Percentiles rank a stretch among this genome's conserved stretches.
These are phyloP conservation scores for Neurospora sp. DNA, from an alignment of 495 filamentous ascomycete species.

Conservation along the genomic window DNA sequence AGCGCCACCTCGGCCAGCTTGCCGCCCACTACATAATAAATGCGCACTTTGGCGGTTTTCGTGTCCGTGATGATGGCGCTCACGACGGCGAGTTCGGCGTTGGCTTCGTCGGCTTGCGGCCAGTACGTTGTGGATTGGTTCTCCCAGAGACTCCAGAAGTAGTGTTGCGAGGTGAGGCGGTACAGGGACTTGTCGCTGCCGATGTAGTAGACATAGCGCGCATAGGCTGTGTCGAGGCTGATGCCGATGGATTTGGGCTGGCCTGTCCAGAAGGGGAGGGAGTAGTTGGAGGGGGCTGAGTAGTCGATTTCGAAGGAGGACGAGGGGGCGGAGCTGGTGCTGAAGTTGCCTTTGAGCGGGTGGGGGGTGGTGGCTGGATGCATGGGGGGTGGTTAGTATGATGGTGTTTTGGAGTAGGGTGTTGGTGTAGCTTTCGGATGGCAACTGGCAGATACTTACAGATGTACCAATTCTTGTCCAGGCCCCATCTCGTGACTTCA, in stretches of 20 bases:
- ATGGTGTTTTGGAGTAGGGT: background rate
- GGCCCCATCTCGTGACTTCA: conserved; percentile 13
- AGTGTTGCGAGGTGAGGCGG: conserved; percentile 17
- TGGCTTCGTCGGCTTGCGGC: conserved; percentile 26
- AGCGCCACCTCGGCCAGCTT: conserved; percentile 19
- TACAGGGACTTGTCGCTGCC: conserved; percentile 25
- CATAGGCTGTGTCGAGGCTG: conserved; percentile 16
- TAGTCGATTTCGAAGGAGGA: conserved; percentile 15
- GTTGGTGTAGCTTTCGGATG: background rate
- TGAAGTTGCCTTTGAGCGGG: conserved; percentile 12
- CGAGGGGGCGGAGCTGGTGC: conserved; percentile 12
- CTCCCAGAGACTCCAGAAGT: conserved; percentile 10
- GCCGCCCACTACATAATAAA: conserved; percentile 26
- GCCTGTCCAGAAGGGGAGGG: conserved; percentile 22
- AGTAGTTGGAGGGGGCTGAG: conserved; percentile 19
- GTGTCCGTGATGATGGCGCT: conserved; percentile 6
- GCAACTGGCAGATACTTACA: conserved; percentile 8
- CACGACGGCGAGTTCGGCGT: conserved; percentile 20
- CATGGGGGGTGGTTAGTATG: conserved; percentile 2
- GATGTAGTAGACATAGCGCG: conserved; percentile 27
- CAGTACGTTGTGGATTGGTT: conserved; percentile 17
- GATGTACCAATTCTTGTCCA: conserved; percentile 17
- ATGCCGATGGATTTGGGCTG: conserved; percentile 16
- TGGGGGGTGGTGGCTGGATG: conserved; percentile 21
- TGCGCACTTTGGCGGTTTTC: conserved; percentile 12